Base-by-base conservation (phyloP, 805 yeast genomes). In the Candida koratica region DNA sequence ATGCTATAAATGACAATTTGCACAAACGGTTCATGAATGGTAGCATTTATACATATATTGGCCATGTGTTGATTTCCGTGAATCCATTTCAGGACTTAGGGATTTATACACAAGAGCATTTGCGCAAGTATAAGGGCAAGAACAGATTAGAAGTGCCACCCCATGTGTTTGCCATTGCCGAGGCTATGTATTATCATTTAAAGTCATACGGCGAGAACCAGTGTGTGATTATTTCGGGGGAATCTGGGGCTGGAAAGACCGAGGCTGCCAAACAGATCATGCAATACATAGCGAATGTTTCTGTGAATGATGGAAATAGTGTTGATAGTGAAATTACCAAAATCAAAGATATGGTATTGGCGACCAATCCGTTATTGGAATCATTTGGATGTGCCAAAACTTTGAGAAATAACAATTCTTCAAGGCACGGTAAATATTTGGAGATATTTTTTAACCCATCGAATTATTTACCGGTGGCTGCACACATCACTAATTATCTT, bases 161-260 rank as follows among this genome's bases (percentile, higher is more conserved):
- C 3, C 99, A 93, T 62, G 98, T 93, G 19, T 93, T 82, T 61
- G 96, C 97, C 36, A 88, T 93, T 52, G 98, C 99, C 8, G 99
- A 93, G 62, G 67, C 94, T 23, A 88, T 93, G 95, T 93, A 83
- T 61, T 90, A 93, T 64, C 85, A 90, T 58, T 74, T 93, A 80
- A 89, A 89, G 61, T 83, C 95, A 0, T 93, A 93, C 61, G 78
- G 84, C 41, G 97, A 93, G 51, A 87, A 80, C 55, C 98, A 93
- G 59, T 90, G 97, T 73, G 97, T 93, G 15, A 93, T 93, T 50
- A 93, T 93, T 47, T 85, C 96, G 3, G 97, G 97, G 39, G 97
- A 90, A 59, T 85, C 96, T 1, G 97, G 97, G 44, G 97, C 97
- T 4, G 97, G 97, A 34, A 90, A 90, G 56, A 90, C 97, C 4